Conservation (phyloP, 2,329 filamentous ascomycete genomes). For the Diaporthe ampelina region DNA sequence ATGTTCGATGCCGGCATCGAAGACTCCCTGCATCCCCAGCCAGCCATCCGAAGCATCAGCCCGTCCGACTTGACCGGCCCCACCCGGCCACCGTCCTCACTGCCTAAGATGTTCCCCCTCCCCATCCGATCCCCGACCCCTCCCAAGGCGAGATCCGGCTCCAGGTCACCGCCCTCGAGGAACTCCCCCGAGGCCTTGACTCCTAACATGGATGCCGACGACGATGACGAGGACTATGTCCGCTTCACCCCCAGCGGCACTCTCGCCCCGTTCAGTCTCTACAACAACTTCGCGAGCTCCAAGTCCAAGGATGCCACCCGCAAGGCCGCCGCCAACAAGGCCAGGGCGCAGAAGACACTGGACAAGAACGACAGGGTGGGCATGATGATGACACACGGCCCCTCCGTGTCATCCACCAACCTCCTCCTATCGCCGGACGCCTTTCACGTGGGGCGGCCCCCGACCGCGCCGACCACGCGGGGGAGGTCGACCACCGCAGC, state of each 20-base stretch:
- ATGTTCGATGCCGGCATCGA: conserved; percentile 72
- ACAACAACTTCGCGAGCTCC: conserved; percentile 37
- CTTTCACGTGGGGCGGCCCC: conserved; percentile 34
- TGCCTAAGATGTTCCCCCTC: conserved; percentile 40
- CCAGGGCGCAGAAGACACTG: conserved; percentile 17
- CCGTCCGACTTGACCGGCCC: conserved; percentile 69
- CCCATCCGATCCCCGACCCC: conserved; percentile 50
- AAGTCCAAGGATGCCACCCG: conserved; percentile 36
- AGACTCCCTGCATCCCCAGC: conserved; percentile 59
- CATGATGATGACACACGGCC: conserved; percentile 38
- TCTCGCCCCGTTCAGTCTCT: conserved; percentile 49
- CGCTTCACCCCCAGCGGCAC: conserved; percentile 46
- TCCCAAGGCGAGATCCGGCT: conserved; percentile 56
- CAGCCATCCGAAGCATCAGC: conserved; percentile 67
- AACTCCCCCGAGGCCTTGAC: conserved; percentile 60
- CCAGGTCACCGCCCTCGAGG: conserved; percentile 49
- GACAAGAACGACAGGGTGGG: conserved; percentile 37
- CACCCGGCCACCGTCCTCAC: conserved; percentile 59
- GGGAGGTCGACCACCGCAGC: conserved; percentile 49
- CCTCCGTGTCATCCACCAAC: conserved; percentile 44
- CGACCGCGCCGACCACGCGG: conserved; percentile 39
- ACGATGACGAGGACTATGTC: conserved; percentile 64
- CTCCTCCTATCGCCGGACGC: conserved; percentile 49
- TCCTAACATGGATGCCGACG: conserved; percentile 43
- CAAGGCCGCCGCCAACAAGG: conserved; percentile 42